These are phyloP conservation scores for Umbellularia californica DNA, from an alignment of 164 flowering plant genomes.

Conservation along the genomic window DNA sequence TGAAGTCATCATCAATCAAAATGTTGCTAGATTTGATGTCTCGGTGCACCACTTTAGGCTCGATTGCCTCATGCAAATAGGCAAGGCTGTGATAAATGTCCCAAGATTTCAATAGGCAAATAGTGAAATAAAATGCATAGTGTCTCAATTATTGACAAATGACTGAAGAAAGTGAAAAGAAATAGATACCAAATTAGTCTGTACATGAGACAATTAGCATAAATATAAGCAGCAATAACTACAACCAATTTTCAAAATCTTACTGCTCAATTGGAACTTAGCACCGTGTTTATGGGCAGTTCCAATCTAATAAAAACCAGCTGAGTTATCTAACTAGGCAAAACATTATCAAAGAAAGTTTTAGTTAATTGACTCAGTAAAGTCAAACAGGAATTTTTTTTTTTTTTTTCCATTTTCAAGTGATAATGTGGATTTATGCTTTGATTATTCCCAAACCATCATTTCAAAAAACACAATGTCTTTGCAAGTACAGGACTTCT, in stretches of 20 bases:
- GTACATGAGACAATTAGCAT: not conserved
- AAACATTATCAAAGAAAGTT: not conserved
- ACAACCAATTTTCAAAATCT: not conserved
- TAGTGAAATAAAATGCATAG: not conserved
- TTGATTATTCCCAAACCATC: not conserved
- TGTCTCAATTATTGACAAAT: not conserved
- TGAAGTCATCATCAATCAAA: constrained; percentile 73
- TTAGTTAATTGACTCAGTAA: not conserved
- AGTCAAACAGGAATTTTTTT: not conserved
- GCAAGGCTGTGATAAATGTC: constrained; percentile 55
- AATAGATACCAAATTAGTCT: no score
- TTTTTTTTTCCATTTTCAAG: not conserved
- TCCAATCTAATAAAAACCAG: not conserved
- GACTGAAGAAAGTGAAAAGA: not conserved
- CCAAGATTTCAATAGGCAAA: not conserved
- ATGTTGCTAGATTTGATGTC: constrained; percentile 94
- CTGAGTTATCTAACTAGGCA: not conserved
- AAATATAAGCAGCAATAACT: not conserved
- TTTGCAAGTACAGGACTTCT: no score
- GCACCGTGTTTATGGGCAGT: not conserved
- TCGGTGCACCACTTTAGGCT: constrained; percentile 86
- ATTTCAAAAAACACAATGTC: not conserved
- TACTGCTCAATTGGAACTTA: not conserved
- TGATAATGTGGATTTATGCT: not conserved
- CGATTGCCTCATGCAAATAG: constrained; percentile 89